A percentile compares a stretch with the other conserved stretches of the same genome.
These are phyloP conservation scores for Henckelia pumila DNA, from an alignment of 257 asterid genomes.

Conservation along the genomic window DNA sequence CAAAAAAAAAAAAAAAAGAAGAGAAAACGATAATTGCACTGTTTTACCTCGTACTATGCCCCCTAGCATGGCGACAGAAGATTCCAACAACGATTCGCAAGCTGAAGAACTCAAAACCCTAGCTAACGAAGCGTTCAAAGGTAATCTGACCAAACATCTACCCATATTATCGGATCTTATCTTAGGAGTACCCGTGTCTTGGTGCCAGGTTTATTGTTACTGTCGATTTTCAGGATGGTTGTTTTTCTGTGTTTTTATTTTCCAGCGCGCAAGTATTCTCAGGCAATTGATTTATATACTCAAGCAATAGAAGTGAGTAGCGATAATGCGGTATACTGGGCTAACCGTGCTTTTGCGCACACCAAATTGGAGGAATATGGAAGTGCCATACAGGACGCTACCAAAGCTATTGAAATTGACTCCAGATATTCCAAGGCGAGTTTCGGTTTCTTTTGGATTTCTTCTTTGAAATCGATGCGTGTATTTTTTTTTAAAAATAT, in stretches of 20 bases:
- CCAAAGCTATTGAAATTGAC: conserved; percentile 79
- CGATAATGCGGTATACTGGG: conserved; percentile 90
- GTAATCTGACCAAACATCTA: conserved; percentile 30
- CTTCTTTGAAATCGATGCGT: conserved; percentile 1
- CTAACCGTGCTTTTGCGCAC: conserved; percentile 97
- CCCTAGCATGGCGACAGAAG: conserved; percentile 67
- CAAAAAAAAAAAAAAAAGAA: too few species aligned
- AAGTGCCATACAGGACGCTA: conserved; percentile 89
- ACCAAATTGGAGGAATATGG: conserved; percentile 95
- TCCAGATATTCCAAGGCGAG: conserved; percentile 85
- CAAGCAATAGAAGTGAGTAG: conserved; percentile 74
- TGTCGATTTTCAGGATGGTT: not conserved
- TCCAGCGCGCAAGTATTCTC: conserved; percentile 81
- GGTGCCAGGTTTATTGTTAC: not conserved
- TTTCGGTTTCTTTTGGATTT: conserved; percentile 12
- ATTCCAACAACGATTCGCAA: conserved; percentile 39
- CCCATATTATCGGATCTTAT: not conserved
- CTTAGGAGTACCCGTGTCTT: not conserved
- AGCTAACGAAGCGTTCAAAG: conserved; percentile 96
- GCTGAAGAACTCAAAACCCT: conserved; percentile 80
- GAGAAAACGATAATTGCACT: conserved; percentile 12
- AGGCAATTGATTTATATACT: conserved; percentile 86
- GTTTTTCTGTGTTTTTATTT: conserved; percentile 22
- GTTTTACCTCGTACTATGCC: conserved; percentile 44
- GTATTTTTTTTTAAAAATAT: not conserved